Base-by-base conservation (phyloP, 768 basidiomycete genomes). In the Erythrobasidium yunnanense region DNA sequence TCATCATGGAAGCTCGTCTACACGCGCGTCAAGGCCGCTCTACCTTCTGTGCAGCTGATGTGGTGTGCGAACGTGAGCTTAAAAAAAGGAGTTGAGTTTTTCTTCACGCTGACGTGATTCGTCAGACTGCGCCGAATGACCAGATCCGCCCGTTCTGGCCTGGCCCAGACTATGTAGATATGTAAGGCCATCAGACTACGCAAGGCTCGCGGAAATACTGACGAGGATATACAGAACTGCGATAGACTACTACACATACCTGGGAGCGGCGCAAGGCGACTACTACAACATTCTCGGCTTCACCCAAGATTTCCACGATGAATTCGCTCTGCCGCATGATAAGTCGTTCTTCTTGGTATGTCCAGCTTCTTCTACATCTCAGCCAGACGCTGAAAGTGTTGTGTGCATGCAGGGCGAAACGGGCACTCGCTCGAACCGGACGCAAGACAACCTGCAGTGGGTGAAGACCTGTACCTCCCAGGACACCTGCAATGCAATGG, bases 91-190 rank as follows among this genome's bases (percentile, higher is more conserved):
- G 11, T 23, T 23, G 11, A 11, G n/a, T n/a, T n/a, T n/a, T n/a
- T n/a, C n/a, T n/a, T n/a, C n/a, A n/a, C n/a, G n/a, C n/a, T n/a
- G n/a, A n/a, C n/a, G n/a, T n/a, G n/a, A n/a, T n/a, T n/a, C n/a
- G n/a, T n/a, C 49, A 51, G 49, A 25, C 23, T 33, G 60, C 47
- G n/a, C 25, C 30, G 2, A 63, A 34, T 29, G 45, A 49, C 42
- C 27, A 63, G n/a, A 50, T 63, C 20, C 29, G 47, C 8, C 60
- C 46, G n/a, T 63, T 50, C 60, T 63, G 60, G 60, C 60, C 60
- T 8, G 60, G 60, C 13, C 3, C 2, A 25, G 47, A 63, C 2
- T 63, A 63, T 33, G 47, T 63, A 4, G 56, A 35, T 18, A 55
- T 55, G 25, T 55, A 35, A 32, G n/a, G 54, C 27, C 8, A n/a